These are phyloP conservation scores for Rachicladosporium sp. DNA, from an alignment of 2,329 filamentous ascomycete species.

Conservation along the genomic window DNA sequence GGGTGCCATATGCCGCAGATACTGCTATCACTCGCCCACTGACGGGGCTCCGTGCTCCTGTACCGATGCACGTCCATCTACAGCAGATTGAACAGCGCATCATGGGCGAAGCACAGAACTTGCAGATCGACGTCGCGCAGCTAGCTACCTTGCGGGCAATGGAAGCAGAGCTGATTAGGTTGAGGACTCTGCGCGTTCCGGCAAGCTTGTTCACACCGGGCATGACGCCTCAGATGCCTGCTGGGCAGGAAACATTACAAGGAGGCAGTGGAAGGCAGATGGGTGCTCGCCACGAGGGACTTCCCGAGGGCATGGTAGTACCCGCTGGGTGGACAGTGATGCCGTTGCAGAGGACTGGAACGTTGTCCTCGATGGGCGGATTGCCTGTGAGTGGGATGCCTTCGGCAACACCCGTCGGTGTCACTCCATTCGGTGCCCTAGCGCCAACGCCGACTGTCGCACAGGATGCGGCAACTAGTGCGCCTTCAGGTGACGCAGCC, in stretches of 20 bases:
- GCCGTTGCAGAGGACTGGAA: constrained; percentile 28
- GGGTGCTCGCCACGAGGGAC: constrained; percentile 30
- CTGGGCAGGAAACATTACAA: constrained; percentile 9
- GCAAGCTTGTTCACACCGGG: not conserved
- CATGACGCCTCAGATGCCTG: not conserved
- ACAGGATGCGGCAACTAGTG: not conserved
- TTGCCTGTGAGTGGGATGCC: not conserved
- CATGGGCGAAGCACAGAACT: constrained; percentile 50
- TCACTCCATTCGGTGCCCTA: not conserved
- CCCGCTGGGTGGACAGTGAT: constrained; percentile 42
- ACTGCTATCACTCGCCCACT: constrained; percentile 3
- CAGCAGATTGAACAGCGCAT: constrained; percentile 57
- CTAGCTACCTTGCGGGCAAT: constrained; percentile 55
- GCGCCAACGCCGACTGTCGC: not conserved
- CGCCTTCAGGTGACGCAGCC: not conserved
- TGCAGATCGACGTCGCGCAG: constrained; percentile 55
- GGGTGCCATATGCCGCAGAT: constrained; percentile 14
- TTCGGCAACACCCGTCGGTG: not conserved
- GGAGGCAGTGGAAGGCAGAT: constrained; percentile 9
- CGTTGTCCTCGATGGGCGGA: no score
- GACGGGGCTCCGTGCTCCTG: constrained; percentile 8
- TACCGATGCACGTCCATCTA: constrained; percentile 47
- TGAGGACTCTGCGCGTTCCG: constrained; percentile 27
- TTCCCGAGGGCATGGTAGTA: constrained; percentile 40
- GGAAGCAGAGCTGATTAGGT: constrained; percentile 52